Evolutionary conservation across 2,329 filamentous ascomycete genomes (phyloP), one percentile per base, ranked within the genome.

Genomic region (Waltergamsia citrina): DNA sequence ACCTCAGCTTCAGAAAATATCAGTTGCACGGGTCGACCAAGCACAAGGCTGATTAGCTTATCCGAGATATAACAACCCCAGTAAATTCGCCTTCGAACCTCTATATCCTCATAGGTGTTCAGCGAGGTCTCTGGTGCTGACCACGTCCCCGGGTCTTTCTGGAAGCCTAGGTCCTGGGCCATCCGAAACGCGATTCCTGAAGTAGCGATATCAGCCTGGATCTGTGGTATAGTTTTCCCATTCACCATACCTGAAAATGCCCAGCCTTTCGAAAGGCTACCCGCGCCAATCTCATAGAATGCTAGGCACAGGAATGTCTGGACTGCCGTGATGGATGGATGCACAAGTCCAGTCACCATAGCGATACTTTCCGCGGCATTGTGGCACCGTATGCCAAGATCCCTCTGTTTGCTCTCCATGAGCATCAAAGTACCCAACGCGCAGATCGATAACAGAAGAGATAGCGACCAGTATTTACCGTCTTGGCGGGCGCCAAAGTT

Each of bases 181-280:
- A 52, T 51, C 2, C 49, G 47, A 28, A 53, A 52, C 4, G 50
- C 50, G 12, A 52, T 50, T 5, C 50, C 48, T 52, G 9, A 11
- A 6, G 7, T 15, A 16, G 7, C 19, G 16, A 6, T 32, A 5
- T 32, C 30, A 33, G 25, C 16, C 12, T 10, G 12, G 2, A 5
- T 10, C 2, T 11, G 4, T 12, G 2, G 7, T 10, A 6, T 10
- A 4, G 7, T 9, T 10, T 1, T 33, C 18, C 23, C 28, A 28
- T 6, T 15, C 9, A 14, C 6, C 34, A 16, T 23, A 51, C 48
- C 50, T 7, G 49, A 51, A 11, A 48, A 46, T 0, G 36, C 40
- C 49, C 49, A 51, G 0, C 46, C 48, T 11, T 53, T 52, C 3
- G 48, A 52, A 5, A 45, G 32, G 29, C 47, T 52, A 0, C 50